These are phyloP conservation scores for Daedaleopsis nitida DNA, from an alignment of 768 basidiomycete species.

Conservation along the genomic window DNA sequence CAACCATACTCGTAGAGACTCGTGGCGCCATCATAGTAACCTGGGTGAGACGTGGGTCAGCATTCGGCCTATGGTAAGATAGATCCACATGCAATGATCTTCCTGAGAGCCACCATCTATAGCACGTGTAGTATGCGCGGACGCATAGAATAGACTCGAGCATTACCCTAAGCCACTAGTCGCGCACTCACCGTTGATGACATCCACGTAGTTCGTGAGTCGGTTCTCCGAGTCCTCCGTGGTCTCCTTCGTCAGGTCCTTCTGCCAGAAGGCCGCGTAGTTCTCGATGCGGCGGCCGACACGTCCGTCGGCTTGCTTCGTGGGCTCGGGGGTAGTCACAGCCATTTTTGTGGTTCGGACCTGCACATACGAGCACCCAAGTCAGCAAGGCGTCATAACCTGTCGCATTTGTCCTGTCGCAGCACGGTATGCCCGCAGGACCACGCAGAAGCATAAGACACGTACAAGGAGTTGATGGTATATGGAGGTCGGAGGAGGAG, in stretches of 20 bases:
- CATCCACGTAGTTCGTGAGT: slow-evolving; percentile 83
- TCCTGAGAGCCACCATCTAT: too few relatives aligned
- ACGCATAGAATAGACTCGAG: not conserved
- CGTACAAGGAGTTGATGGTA: not conserved
- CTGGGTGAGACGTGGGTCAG: slow-evolving; percentile 36
- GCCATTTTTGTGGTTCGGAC: slow-evolving; percentile 15
- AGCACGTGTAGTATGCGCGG: too few relatives aligned
- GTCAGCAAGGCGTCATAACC: not conserved
- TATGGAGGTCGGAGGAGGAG: not conserved
- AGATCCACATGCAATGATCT: not conserved
- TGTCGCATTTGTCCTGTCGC: too few relatives aligned
- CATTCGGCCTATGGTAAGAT: not conserved
- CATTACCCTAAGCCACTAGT: not conserved
- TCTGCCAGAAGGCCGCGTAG: slow-evolving; percentile 93
- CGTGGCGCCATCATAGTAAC: slow-evolving; percentile 97
- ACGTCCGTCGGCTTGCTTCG: slow-evolving; percentile 32
- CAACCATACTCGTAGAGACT: slow-evolving; percentile 95
- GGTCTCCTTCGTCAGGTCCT: slow-evolving; percentile 71
- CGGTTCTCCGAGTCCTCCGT: slow-evolving; percentile 69
- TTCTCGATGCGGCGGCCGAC: slow-evolving; percentile 68
- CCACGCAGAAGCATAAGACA: not conserved
- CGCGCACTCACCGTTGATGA: slow-evolving; percentile 76
- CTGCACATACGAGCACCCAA: not conserved
- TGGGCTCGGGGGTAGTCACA: slow-evolving; percentile 14
- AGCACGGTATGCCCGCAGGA: too few relatives aligned